Evolutionary conservation across 1,139 yeast species (phyloP), one percentile per base, ranked within the genome.

Genomic region (Debaryomycetaceae sp.): DNA sequence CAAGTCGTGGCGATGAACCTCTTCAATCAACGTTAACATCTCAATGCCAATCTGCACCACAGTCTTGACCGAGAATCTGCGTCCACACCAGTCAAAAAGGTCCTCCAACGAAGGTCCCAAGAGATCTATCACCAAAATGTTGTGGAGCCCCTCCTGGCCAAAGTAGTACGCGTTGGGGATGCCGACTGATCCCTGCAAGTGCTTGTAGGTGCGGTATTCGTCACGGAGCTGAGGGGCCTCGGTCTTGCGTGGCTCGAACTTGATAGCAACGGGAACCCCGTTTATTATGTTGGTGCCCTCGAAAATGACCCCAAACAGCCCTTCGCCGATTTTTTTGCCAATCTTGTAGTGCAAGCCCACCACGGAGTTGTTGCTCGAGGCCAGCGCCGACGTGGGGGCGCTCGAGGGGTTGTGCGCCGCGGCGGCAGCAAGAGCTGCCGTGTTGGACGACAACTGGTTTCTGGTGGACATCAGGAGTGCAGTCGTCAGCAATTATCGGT

Each of bases 221-320:
- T 91, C 97, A 48, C 96, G 76, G 40, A 91, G 72, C 58, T 91
- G 98, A 5, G 98, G 98, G 4, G 97, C 96, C 49, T 91, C 97
- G n/a, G 93, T 78, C 51, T 88, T 85, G 45, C 96, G 72, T 17
- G 96, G 95, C 59, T 91, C 97, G 47, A 74, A 75, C 48, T 75
- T 75, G 48, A 83, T 82, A 22, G 88, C 93, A 18, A 83, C 91
- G 8, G 82, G 81, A 11, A 75, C 75, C 26, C 83, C 83, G 50
- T 81, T 82, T 45, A 82, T 71, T 49, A 83, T 69, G 48, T 83
- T 83, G 25, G 81, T 71, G 41, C 93, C 93, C 61, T 83, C 93
- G 48, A 83, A 83, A 34, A 83, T 73, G 23, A 83, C 85, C 34
- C 93, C 93, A 55, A 83, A 83, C 2, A 91, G 82, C 14, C 93